Conservation (phyloP, 2,329 filamentous ascomycete genomes). For the Paecilomyces niveus region DNA sequence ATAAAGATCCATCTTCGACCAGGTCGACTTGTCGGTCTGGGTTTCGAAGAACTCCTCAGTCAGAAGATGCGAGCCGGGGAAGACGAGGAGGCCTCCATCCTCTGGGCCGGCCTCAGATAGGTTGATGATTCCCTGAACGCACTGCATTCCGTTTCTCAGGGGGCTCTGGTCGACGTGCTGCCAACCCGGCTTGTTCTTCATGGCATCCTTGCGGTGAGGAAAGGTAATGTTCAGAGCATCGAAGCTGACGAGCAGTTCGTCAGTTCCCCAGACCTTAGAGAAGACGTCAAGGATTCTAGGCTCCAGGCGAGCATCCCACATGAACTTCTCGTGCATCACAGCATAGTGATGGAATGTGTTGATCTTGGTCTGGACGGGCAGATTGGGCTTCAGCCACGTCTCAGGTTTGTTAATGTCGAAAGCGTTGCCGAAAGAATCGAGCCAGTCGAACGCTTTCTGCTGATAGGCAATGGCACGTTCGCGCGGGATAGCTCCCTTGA, state of each 20-base stretch:
- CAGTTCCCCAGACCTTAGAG: constrained; percentile 29
- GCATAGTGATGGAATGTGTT: constrained; percentile 23
- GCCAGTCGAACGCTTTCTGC: constrained; percentile 5
- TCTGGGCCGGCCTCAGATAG: constrained; percentile 11
- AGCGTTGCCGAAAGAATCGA: not conserved
- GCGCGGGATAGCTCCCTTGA: constrained; percentile 36
- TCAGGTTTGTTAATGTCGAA: not conserved
- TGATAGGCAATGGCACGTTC: constrained; percentile 24
- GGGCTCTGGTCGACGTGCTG: constrained; percentile 25
- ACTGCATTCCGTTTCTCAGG: constrained; percentile 17
- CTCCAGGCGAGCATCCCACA: constrained; percentile 39
- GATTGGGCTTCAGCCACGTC: not conserved
- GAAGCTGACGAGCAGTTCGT: constrained; percentile 13
- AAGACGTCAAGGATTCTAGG: constrained; percentile 38
- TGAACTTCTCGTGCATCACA: constrained; percentile 41
- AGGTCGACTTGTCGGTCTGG: constrained; percentile 9
- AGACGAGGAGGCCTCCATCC: constrained; percentile 25
- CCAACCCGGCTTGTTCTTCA: constrained; percentile 13
- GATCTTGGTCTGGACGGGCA: not conserved
- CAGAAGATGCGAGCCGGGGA: constrained; percentile 16
- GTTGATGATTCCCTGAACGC: constrained; percentile 22
- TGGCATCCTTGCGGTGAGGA: constrained; percentile 23
- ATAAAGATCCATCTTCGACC: constrained; percentile 9
- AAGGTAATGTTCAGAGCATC: constrained; percentile 32
- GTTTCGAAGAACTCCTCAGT: constrained; percentile 25